Base-by-base conservation (phyloP, 2,329 filamentous ascomycete genomes). In the Claviceps maximensis region DNA sequence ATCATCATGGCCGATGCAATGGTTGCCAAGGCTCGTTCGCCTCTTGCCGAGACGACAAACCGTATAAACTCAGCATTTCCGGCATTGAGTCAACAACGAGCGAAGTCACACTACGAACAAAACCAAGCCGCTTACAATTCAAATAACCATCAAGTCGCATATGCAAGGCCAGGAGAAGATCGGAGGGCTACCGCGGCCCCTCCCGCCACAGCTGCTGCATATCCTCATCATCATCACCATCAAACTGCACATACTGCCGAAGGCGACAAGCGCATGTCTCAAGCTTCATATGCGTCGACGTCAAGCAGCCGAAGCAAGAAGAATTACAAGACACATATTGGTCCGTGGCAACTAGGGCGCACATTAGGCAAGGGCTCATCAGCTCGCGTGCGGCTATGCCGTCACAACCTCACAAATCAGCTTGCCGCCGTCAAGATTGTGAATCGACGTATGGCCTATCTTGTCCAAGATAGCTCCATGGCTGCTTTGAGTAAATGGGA, bases 391-490 rank as follows among this genome's bases (percentile, higher is more conserved):
- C 80, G 91, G 52, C 74, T 93, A 38, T 94, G 91, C 23, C 83
- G 88, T 57, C 90, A 98, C 70, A 78, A 76, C 25, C 70, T 81
- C 23, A 93, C 89, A 4, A 81, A 86, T 10, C 85, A 95, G 62
- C 77, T 84, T 49, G 93, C 89, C 4, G 93, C 93, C 2, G 86
- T 96, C 64, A 98, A 98, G 73, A 97, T 98, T 62, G 87, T 98
- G 29, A 88, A 88, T 54, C 90, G 94, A 67, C 80, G 79, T 54
- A 86, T 82, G 51, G 88, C 87, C 13, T 83, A 87, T 55, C 79
- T 90, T 62, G 84, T 88, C 1, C 86, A 93, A 58, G 89, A 89
- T 50, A 84, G 89, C 59, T 96, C 90, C 66, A 77, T 96, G 65
- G 86, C 86, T 15, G 85, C 87, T 49, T 79, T 96, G 57, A 89